Base-by-base conservation (phyloP, 345 rosid genomes). In the Trapa incisa region DNA sequence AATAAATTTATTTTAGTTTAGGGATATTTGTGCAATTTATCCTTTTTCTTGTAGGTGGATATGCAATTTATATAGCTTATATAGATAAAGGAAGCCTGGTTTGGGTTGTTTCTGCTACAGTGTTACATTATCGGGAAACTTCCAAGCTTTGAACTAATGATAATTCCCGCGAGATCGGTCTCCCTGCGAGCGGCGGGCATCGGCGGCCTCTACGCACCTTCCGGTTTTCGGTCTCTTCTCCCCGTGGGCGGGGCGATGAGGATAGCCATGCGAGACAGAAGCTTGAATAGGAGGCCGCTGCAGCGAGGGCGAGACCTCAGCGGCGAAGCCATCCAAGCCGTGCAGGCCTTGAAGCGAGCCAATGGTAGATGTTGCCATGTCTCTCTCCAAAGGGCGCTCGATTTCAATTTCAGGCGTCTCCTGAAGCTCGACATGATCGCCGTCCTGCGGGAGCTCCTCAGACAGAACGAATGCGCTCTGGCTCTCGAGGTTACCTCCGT, bases 291-390 rank as follows among this genome's bases (percentile, higher is more conserved):
- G 64, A 85, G 80, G 81, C 93, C 86, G 56, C 75, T 88, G 64
- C 92, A 84, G 81, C 83, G 77, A 84, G 81, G 98, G 97, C 67
- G 81, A 94, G 32, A 81, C 81, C 79, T 90, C 36, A 88, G 96
- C 86, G 75, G 77, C 1, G 97, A 93, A 79, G 96, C 98, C 60
- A 93, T 93, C 80, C 97, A 87, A 37, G 89, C 98, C 75, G 77
- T 90, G 66, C 98, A 93, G 68, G 72, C 90, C 72, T 85, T 87
- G 16, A 93, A 88, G 66, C 88, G 97, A 33, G 86, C 92, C 16
- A 64, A 75, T 50, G 38, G 61, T 78, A 7, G 75, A 78, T 48
- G 64, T 83, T 4, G 43, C 38, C 47, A 80, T 89, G 97, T 77
- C 85, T 65, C 95, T 92, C 76, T 68, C 92, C 39, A 80, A 48